Percentiles rank a stretch among this genome's conserved stretches.
Conservation (phyloP, 257 asterid species). For the Coffea canephora region DNA sequence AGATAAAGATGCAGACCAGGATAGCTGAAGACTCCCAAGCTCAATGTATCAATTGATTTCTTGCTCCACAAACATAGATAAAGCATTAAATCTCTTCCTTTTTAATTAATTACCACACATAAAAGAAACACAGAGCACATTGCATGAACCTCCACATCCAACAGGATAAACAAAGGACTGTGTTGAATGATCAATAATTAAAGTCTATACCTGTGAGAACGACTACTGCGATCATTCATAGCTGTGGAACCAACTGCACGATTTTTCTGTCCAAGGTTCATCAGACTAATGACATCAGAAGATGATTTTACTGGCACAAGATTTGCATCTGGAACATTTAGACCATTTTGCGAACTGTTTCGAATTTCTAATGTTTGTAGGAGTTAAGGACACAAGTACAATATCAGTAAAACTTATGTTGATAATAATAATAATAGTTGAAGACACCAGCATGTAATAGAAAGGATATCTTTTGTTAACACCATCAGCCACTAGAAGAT, state of each 20-base stretch:
- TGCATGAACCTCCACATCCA: neutral
- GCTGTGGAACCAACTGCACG: slow-evolving; percentile 80
- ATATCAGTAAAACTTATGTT: neutral
- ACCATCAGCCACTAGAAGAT: slow-evolving; percentile 73
- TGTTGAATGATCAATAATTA: neutral
- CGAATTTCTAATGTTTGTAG: slow-evolving; percentile 60
- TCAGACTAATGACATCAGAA: slow-evolving; percentile 63
- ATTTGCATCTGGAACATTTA: slow-evolving; percentile 67
- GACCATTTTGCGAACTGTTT: slow-evolving; percentile 56
- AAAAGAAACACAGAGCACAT: neutral
- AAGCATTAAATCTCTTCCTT: neutral
- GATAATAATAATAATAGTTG: neutral
- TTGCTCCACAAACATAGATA: neutral
- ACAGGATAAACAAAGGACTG: slow-evolving; percentile 2
- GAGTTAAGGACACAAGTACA: slow-evolving; percentile 43
- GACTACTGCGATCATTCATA: slow-evolving; percentile 71
- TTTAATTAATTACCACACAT: neutral
- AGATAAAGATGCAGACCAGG: neutral
- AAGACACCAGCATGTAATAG: slow-evolving; percentile 11
- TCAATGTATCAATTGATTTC: neutral
- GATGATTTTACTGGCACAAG: slow-evolving; percentile 60
- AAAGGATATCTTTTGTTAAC: slow-evolving; percentile 61
- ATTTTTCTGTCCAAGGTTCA: slow-evolving; percentile 75
- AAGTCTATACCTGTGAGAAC: slow-evolving; percentile 72
- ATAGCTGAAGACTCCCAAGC: neutral